These are phyloP conservation scores for Globisporangium radiosum DNA, from an alignment of 352 stramenopile genomes.

Conservation along the genomic window DNA sequence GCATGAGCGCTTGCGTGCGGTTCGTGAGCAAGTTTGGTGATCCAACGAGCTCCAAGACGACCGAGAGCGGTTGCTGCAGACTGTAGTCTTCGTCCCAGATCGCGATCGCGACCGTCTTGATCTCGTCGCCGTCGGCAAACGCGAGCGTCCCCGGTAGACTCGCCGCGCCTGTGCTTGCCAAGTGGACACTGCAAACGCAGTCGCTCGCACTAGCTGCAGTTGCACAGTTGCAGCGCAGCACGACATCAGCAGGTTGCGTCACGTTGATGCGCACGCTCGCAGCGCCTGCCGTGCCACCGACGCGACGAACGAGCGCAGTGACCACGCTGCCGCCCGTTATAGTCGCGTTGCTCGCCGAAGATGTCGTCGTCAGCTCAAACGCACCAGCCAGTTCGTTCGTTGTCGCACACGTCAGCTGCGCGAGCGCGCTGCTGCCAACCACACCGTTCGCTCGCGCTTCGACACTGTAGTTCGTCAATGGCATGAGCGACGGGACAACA, in stretches of 20 bases:
- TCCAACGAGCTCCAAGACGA: slow-evolving; percentile 19
- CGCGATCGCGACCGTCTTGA: slow-evolving; percentile 24
- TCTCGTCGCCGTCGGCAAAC: slow-evolving; percentile 41
- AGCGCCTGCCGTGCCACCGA: slow-evolving; percentile 24
- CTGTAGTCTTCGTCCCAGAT: slow-evolving; percentile 31
- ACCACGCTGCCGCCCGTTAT: slow-evolving; percentile 14
- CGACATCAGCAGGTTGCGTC: slow-evolving; percentile 19
- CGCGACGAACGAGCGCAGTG: slow-evolving; percentile 23
- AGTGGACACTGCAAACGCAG: slow-evolving; percentile 31
- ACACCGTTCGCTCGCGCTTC: slow-evolving; percentile 3
- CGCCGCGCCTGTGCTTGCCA: slow-evolving; percentile 9
- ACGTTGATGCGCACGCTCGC: slow-evolving; percentile 26
- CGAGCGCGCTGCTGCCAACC: slow-evolving; percentile 1
- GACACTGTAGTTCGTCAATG: slow-evolving; percentile 6
- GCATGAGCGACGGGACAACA: not conserved
- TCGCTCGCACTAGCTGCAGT: not conserved
- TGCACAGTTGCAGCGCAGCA: slow-evolving; percentile 24
- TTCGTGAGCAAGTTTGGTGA: slow-evolving; percentile 5
- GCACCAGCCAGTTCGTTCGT: slow-evolving; percentile 2
- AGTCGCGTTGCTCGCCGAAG: slow-evolving; percentile 8
- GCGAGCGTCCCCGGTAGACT: slow-evolving; percentile 17
- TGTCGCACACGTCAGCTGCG: not conserved
- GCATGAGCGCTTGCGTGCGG: slow-evolving; percentile 22
- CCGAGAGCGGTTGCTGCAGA: slow-evolving; percentile 12
- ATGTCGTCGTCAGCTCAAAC: slow-evolving; percentile 15